phyloP scores from a whole-genome alignment of 2,329 filamentous ascomycete species.

The Neonectria hederae region DNA sequence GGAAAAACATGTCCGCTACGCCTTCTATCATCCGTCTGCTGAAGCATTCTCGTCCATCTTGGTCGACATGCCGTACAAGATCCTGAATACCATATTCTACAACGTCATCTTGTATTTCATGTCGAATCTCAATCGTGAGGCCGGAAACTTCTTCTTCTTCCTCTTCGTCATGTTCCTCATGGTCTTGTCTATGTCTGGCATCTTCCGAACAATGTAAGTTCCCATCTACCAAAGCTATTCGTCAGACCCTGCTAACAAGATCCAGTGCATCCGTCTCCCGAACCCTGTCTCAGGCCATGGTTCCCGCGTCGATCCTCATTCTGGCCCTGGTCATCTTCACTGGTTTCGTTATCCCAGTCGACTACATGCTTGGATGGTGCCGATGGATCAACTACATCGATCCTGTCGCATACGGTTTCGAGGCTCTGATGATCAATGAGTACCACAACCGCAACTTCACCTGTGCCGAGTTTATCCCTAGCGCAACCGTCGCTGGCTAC shows the following conservation, averaged over 20 bases:
- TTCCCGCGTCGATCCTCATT: conserved; percentile 52
- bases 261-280: conserved; percentile 55
- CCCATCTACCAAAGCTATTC: fast-evolving
- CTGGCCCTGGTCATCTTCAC: conserved; percentile 53
- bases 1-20: conserved; percentile 53
- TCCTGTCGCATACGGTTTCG: conserved; percentile 73
- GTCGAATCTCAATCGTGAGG: conserved; percentile 54
- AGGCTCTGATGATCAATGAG: conserved; percentile 73
- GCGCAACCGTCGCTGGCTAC: conserved; percentile 44
- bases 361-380: conserved; percentile 70
- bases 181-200: conserved; percentile 71
- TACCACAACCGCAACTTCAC: conserved; percentile 54
- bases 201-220: conserved; percentile 58
- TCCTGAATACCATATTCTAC: conserved; percentile 52
- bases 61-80: conserved; percentile 56
- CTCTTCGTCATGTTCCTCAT: conserved; percentile 59
- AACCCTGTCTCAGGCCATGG: conserved; percentile 60
- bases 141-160: conserved; percentile 59
- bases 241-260: neutral
- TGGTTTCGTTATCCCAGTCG: conserved; percentile 57
- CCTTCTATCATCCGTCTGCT: conserved; percentile 51
- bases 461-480: conserved; percentile 39
- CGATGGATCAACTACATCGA: conserved; percentile 75
- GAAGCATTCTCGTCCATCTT: conserved; percentile 50
- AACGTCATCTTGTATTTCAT: conserved; percentile 61